Conservation (phyloP, 2,329 filamentous ascomycete genomes). For the Fusarium sp. region DNA sequence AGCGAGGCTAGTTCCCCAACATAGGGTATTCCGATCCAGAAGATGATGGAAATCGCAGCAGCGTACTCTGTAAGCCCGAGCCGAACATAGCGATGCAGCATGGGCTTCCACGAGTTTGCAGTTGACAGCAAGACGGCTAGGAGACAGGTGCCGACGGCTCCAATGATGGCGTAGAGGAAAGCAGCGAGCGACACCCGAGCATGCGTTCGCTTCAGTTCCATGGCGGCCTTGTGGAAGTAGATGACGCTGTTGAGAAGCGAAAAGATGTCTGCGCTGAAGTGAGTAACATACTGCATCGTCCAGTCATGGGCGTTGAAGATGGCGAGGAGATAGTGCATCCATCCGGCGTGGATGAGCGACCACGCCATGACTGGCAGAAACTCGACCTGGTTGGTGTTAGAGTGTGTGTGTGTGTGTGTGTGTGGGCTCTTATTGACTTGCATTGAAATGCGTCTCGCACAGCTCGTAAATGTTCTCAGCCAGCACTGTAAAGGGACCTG, state of each 20-base stretch:
- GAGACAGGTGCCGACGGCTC: conserved; percentile 69
- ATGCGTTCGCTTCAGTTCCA: conserved; percentile 69
- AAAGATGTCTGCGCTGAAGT: conserved; percentile 73
- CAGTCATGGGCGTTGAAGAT: conserved; percentile 74
- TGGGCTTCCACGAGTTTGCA: conserved; percentile 67
- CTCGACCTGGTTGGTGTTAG: conserved; percentile 51
- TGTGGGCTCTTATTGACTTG: conserved; percentile 40
- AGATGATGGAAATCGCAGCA: conserved; percentile 70
- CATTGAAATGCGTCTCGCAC: conserved; percentile 63
- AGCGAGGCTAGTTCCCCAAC: conserved; percentile 66
- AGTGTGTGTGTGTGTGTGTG: background rate
- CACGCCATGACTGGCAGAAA: conserved; percentile 75
- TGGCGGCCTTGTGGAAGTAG: conserved; percentile 73
- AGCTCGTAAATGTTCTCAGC: conserved; percentile 71
- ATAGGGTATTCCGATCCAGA: conserved; percentile 71
- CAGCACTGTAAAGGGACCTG: conserved; percentile 72
- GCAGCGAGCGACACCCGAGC: conserved; percentile 65
- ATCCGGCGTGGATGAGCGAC: conserved; percentile 70
- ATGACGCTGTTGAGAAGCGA: conserved; percentile 73
- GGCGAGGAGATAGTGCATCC: conserved; percentile 71
- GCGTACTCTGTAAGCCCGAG: conserved; percentile 71
- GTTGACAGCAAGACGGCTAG: conserved; percentile 69
- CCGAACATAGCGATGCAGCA: conserved; percentile 69
- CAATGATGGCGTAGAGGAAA: conserved; percentile 72
- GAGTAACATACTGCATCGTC: conserved; percentile 76